phyloP scores from a whole-genome alignment of 2,329 filamentous ascomycete genomes.

The Capronia coronata region DNA sequence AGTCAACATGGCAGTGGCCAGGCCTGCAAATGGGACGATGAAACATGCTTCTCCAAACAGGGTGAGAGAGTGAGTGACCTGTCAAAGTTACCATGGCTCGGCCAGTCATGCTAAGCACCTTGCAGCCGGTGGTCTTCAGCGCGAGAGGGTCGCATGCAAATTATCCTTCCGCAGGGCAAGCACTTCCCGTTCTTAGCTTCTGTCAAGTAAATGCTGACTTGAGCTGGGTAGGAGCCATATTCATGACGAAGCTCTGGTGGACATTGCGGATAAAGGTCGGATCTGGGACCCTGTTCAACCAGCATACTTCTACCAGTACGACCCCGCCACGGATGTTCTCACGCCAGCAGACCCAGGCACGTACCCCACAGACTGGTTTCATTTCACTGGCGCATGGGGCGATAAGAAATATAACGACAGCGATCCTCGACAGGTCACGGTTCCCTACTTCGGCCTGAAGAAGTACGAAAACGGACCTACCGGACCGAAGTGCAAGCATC shows the following conservation, averaged over 20 bases:
- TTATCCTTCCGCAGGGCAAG: slow-evolving; percentile 65
- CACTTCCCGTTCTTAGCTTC: slow-evolving; percentile 86
- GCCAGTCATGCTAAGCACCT: background rate
- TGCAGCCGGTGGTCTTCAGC: slow-evolving; percentile 74
- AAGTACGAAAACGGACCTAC: slow-evolving; percentile 86
- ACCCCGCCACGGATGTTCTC: slow-evolving; percentile 51
- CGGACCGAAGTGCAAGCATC: slow-evolving; percentile 79
- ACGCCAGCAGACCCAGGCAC: slow-evolving; percentile 55
- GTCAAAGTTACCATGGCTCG: background rate
- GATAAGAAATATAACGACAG: slow-evolving; percentile 80
- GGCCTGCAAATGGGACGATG: slow-evolving; percentile 52
- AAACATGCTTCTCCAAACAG: slow-evolving; percentile 13
- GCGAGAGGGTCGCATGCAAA: slow-evolving; percentile 88
- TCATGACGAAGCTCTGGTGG: slow-evolving; percentile 62
- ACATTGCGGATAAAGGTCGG: slow-evolving; percentile 60
- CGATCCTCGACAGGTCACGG: slow-evolving; percentile 64
- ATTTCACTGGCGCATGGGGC: slow-evolving; percentile 83
- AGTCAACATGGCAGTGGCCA: slow-evolving; percentile 58
- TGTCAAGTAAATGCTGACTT: slow-evolving; percentile 40
- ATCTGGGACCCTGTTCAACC: slow-evolving; percentile 83
- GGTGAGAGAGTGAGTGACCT: background rate
- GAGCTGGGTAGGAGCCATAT: slow-evolving; percentile 52
- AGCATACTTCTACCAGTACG: slow-evolving; percentile 72
- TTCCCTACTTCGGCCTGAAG: slow-evolving; percentile 83
- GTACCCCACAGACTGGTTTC: slow-evolving; percentile 80